Conservation (phyloP, 192 early-diverging fungal genomes). For the Coemansia sp. region DNA sequence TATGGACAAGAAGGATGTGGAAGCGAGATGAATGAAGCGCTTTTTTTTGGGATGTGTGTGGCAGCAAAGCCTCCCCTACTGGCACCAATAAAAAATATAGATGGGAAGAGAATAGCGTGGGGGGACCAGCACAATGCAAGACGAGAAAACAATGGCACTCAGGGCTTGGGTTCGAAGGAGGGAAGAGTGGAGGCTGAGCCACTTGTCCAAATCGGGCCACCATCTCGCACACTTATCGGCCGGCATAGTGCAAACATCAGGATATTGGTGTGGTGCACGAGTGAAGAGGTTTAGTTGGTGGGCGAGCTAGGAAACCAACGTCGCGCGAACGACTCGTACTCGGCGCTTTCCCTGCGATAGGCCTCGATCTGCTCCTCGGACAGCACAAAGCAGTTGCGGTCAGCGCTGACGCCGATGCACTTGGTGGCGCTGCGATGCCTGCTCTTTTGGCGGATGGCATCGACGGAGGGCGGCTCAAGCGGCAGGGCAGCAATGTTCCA, state of each 20-base stretch:
- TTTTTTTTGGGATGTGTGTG: neutral
- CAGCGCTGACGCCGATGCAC: slow-evolving; percentile 24
- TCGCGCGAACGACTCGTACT: slow-evolving; percentile 48
- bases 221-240: neutral
- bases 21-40: neutral
- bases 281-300: slow-evolving; percentile 1
- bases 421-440: slow-evolving; percentile 34
- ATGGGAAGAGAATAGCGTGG: slow-evolving; percentile 3
- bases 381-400: slow-evolving; percentile 35
- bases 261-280: neutral
- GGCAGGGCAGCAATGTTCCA: slow-evolving; percentile 50
- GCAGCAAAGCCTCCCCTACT: neutral
- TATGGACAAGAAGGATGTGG: neutral
- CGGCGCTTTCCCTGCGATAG: slow-evolving; percentile 39
- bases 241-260: neutral
- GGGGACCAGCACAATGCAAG: neutral
- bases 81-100: neutral
- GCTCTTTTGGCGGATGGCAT: slow-evolving; percentile 17
- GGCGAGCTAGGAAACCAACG: slow-evolving; percentile 47
- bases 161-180: neutral
- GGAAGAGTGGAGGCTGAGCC: neutral
- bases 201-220: neutral
- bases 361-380: slow-evolving; percentile 46
- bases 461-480: slow-evolving; percentile 27
- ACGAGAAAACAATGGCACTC: neutral